Evolutionary conservation across 257 asterid species (phyloP).

Genomic region (Solanum piurae): DNA sequence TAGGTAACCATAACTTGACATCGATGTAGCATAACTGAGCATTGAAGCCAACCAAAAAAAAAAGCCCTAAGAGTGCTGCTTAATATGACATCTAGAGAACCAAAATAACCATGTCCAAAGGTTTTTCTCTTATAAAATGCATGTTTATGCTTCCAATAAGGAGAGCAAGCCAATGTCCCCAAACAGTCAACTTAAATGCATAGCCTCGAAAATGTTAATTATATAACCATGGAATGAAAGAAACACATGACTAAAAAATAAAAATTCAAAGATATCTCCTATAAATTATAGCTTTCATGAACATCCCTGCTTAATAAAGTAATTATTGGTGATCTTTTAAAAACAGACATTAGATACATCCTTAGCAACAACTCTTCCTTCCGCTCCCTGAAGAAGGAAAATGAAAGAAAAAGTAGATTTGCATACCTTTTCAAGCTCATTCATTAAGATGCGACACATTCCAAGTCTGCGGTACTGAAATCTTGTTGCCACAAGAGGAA

Average conservation of each 20-base stretch:
- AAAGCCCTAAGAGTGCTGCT: not conserved
- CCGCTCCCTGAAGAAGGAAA: not conserved
- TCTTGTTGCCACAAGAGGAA: constrained; percentile 73
- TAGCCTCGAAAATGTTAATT: not conserved
- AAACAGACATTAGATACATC: not conserved
- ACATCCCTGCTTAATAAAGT: not conserved
- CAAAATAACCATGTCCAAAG: not conserved
- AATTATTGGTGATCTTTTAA: not conserved
- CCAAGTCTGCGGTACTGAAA: constrained; percentile 72
- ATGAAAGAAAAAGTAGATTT: not conserved
- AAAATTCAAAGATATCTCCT: not conserved
- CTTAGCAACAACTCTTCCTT: not conserved
- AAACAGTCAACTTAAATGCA: not conserved
- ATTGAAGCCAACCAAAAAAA: not conserved
- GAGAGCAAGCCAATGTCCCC: not conserved
- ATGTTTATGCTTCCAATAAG: not conserved
- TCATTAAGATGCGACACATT: constrained; percentile 71
- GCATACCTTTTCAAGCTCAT: constrained; percentile 66
- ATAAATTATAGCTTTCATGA: not conserved
- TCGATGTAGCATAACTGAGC: not conserved
- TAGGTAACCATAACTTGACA: not conserved
- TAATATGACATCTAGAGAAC: not conserved
- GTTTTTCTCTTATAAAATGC: not conserved
- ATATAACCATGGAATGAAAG: not conserved
- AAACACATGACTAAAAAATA: not conserved